Evolutionary conservation across 495 filamentous ascomycete genomes (phyloP), one percentile per base, ranked within the genome.

Genomic region (Hypomontagnella monticulosa): DNA sequence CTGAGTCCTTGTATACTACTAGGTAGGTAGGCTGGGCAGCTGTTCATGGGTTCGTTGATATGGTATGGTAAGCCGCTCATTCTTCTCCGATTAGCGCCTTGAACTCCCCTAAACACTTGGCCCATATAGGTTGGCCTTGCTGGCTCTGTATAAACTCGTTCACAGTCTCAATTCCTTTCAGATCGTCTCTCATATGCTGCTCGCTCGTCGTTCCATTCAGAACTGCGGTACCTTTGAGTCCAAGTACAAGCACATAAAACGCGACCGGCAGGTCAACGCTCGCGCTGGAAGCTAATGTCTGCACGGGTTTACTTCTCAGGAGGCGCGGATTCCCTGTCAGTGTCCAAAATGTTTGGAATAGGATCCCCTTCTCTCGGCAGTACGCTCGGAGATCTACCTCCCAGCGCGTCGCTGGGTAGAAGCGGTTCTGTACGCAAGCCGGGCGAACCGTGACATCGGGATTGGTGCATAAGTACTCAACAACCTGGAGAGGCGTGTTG

Each of bases 271-370:
- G 51, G 16, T 80, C 81, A 1, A 81, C 76, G 4, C 71, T 80
- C 16, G 87, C 83, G 0, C 70, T 70, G 11, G 73, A 46, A 11
- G 85, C 85, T 16, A 94, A 67, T 9, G 69, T 71, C 57, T 66
- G 64, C 4, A 93, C 88, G 16, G 82, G 73, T 5, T 65, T 64
- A 30, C 79, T 83, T 40, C 69, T 79, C 27, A 88, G 55, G 42
- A 93, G 77, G 12, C 81, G 73, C 5, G 60, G 61, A 63, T 95
- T 94, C 0, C 84, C 92, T 0, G 86, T 90, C 71, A 95, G 70
- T 1, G 89, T 93, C 91, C 91, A 93, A 76, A 93, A 94, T 16
- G 85, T 82, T 72, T 94, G 90, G 69, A 92, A 94, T 12, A 81
- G 70, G 36, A 91, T 86, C 19, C 77, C 78, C 5, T 83, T 75